These are phyloP conservation scores for Yarrowia hollandica DNA, from an alignment of 805 yeast genomes.

Conservation along the genomic window DNA sequence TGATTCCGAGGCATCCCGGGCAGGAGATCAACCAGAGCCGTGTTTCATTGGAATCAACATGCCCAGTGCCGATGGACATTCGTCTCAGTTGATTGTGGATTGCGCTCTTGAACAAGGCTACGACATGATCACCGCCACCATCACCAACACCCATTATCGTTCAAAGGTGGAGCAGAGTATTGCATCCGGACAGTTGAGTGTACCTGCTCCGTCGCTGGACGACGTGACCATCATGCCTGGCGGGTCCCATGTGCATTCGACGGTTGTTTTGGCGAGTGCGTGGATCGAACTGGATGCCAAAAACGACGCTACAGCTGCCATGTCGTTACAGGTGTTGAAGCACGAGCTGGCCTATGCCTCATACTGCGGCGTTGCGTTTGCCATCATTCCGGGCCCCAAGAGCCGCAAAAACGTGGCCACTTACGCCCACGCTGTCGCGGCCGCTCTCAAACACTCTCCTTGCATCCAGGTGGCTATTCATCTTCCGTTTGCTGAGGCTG, in stretches of 20 bases:
- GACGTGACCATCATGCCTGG: constrained; percentile 51
- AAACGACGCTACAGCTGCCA: constrained; percentile 50
- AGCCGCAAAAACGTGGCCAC: constrained; percentile 53
- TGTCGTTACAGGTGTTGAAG: constrained; percentile 57
- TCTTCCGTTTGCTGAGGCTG: constrained; percentile 43
- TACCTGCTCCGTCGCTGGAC: constrained; percentile 46
- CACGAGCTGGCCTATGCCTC: constrained; percentile 61
- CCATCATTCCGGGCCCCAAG: constrained; percentile 65
- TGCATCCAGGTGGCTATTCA: constrained; percentile 38
- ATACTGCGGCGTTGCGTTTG: constrained; percentile 56
- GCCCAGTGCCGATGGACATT: constrained; percentile 39
- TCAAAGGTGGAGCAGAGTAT: constrained; percentile 17
- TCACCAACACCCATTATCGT: constrained; percentile 50
- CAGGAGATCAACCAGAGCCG: constrained; percentile 2
- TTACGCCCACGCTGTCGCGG: constrained; percentile 49
- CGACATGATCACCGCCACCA: constrained; percentile 54
- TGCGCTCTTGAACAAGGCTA: constrained; percentile 47
- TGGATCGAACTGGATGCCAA: constrained; percentile 69
- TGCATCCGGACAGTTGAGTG: constrained; percentile 32
- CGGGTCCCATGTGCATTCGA: constrained; percentile 42
- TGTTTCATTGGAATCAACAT: constrained; percentile 42
- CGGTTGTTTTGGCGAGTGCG: constrained; percentile 61
- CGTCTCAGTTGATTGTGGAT: constrained; percentile 38
- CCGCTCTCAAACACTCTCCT: constrained; percentile 39
- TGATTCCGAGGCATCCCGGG: background rate